Evolutionary conservation across 805 yeast genomes (phyloP).

Genomic region (Hagleromyces aurorensis): DNA sequence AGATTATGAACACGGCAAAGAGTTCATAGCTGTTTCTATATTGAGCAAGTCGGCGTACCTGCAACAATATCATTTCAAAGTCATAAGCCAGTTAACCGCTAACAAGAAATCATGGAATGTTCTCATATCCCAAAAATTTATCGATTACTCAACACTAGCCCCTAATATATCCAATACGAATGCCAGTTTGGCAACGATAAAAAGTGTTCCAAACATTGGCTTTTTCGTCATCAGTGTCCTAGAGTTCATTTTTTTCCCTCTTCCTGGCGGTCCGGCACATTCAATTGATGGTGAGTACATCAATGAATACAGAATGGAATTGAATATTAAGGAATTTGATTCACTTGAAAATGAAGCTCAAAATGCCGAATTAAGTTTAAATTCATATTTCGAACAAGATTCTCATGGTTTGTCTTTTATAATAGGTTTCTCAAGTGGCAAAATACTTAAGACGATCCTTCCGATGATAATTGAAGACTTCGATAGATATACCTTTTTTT

Average conservation of each 20-base stretch:
- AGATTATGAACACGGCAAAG: constrained; percentile 12
- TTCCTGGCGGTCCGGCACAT: constrained; percentile 16
- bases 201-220: constrained; percentile 18
- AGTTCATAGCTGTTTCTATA: constrained; percentile 10
- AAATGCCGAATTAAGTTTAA: too few relatives aligned
- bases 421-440: too few relatives aligned
- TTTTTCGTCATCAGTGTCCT: constrained; percentile 13
- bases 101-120: too few relatives aligned
- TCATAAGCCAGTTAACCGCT: constrained; percentile 8
- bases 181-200: constrained; percentile 5
- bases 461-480: too few relatives aligned
- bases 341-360: too few relatives aligned
- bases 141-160: too few relatives aligned
- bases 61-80: constrained; percentile 6
- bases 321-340: too few relatives aligned
- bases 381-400: too few relatives aligned
- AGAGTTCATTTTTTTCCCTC: constrained; percentile 7
- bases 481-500: too few relatives aligned
- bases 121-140: too few relatives aligned
- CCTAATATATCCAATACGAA: neutral
- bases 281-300: constrained; percentile 8
- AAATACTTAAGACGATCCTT: too few relatives aligned
- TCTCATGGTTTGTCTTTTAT: too few relatives aligned
- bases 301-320: constrained; percentile 1
- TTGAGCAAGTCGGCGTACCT: constrained; percentile 4